phyloP scores from a whole-genome alignment of 2,329 filamentous ascomycete species.

The Mycosphaerella arachidis region DNA sequence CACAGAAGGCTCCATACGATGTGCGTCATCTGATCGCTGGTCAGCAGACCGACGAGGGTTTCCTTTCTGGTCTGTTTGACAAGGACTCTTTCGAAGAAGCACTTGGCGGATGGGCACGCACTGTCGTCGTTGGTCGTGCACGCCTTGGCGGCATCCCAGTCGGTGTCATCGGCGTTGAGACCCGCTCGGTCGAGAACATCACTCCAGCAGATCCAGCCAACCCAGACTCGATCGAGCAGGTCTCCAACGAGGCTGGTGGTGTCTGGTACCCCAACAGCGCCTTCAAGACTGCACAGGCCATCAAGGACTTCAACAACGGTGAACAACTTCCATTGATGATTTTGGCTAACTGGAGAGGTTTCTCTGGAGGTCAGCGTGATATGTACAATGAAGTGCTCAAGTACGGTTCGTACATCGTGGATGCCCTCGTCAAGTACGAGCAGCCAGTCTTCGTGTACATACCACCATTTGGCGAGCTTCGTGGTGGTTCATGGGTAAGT shows the following conservation, averaged over 20 bases:
- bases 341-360: conserved; percentile 99
- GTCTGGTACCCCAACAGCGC: conserved; percentile 99
- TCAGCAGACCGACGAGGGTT: conserved; percentile 78
- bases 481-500: conserved; percentile 89
- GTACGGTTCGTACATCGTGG: conserved; percentile 98
- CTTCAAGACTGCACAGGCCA: conserved; percentile 98
- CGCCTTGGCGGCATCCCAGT: conserved; percentile 95
- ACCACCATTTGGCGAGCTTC: conserved; percentile 89
- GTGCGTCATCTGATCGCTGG: conserved; percentile 90
- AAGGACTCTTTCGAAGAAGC: conserved; percentile 95
- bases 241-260: conserved; percentile 90
- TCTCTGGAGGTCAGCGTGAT: conserved; percentile 98
- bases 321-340: conserved; percentile 99
- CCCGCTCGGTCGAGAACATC: conserved; percentile 91
- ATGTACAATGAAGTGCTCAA: conserved; percentile 99
- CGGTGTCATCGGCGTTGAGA: conserved; percentile 97
- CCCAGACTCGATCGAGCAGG: conserved; percentile 95
- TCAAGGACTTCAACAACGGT: conserved; percentile 98
- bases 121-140: conserved; percentile 93
- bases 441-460: conserved; percentile 99
- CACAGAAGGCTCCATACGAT: conserved; percentile 82
- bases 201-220: conserved; percentile 96
- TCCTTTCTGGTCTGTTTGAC: conserved; percentile 89
- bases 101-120: conserved; percentile 93
- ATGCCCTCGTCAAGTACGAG: conserved; percentile 96